These are phyloP conservation scores for Fomitiporia mediterranea DNA, from an alignment of 1,284 basidiomycete species.

Conservation along the genomic window DNA sequence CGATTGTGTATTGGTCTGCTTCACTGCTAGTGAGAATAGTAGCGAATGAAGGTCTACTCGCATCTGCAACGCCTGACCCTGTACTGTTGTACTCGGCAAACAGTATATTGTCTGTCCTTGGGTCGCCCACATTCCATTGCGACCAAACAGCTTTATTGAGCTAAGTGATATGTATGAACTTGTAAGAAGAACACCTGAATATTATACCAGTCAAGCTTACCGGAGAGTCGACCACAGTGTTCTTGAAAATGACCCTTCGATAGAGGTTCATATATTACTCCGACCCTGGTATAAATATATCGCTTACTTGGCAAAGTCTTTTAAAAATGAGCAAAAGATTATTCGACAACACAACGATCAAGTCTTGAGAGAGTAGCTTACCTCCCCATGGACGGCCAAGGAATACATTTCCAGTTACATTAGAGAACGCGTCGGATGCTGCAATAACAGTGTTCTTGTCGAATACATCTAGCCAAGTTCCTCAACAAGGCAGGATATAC, in stretches of 20 bases:
- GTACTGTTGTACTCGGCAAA: constrained; percentile 45
- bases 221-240: constrained; percentile 10
- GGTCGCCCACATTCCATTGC: constrained; percentile 38
- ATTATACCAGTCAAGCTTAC: no score
- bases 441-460: constrained; percentile 45
- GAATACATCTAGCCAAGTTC: constrained; percentile 38
- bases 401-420: constrained; percentile 36
- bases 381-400: constrained; percentile 51
- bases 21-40: constrained; percentile 34
- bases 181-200: no score
- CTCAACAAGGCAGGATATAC: not conserved
- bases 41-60: constrained; percentile 37
- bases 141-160: constrained; percentile 45
- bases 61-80: constrained; percentile 35
- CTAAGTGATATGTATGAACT: constrained; percentile 2
- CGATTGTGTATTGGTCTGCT: constrained; percentile 37
- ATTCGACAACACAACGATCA: not conserved
- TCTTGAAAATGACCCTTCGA: constrained; percentile 23
- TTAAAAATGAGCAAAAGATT: not conserved
- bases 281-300: constrained; percentile 1
- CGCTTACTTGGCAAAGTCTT: constrained; percentile 37
- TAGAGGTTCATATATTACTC: constrained; percentile 11
- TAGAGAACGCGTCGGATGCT: constrained; percentile 38
- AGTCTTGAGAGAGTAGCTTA: constrained; percentile 21
- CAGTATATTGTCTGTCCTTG: constrained; percentile 38